Evolutionary conservation across 2,329 filamentous ascomycete genomes (phyloP).

Genomic region (Allantophomopsis lycopodina): DNA sequence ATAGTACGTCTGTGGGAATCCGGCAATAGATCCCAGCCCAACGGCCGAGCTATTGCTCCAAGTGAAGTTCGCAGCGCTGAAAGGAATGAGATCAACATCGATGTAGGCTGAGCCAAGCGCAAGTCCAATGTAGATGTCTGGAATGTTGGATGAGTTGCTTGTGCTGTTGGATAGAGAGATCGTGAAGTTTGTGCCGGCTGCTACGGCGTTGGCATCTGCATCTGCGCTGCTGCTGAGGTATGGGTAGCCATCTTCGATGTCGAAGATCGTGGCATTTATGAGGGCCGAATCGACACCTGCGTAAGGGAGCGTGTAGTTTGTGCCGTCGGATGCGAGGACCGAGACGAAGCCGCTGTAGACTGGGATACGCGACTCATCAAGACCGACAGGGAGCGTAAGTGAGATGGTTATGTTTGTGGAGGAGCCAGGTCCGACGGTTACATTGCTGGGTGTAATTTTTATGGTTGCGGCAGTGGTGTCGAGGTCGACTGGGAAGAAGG

Average conservation of each 20-base stretch:
- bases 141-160: too few relatives aligned
- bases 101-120: too few relatives aligned
- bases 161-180: slow-evolving; percentile 10
- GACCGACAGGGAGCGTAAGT: slow-evolving; percentile 16
- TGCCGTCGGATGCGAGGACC: slow-evolving; percentile 25
- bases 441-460: not conserved
- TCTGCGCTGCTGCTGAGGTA: slow-evolving; percentile 10
- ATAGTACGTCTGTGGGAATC: slow-evolving; percentile 2
- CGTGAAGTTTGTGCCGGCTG: slow-evolving; percentile 23
- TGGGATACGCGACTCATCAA: slow-evolving; percentile 22
- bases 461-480: not conserved
- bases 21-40: slow-evolving; percentile 8
- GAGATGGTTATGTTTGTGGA: slow-evolving; percentile 26
- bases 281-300: slow-evolving; percentile 25
- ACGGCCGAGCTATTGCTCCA: too few relatives aligned
- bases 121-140: too few relatives aligned
- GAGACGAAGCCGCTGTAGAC: slow-evolving; percentile 33
- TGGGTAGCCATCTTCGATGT: slow-evolving; percentile 4
- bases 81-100: too few relatives aligned
- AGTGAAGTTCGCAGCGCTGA: too few relatives aligned
- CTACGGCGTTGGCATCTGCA: slow-evolving; percentile 8
- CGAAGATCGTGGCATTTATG: slow-evolving; percentile 10
- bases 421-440: slow-evolving; percentile 15
- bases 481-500: not conserved
- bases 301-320: slow-evolving; percentile 24